Base-by-base conservation (phyloP, 2,329 filamentous ascomycete species). In the Calycina herbarum region DNA sequence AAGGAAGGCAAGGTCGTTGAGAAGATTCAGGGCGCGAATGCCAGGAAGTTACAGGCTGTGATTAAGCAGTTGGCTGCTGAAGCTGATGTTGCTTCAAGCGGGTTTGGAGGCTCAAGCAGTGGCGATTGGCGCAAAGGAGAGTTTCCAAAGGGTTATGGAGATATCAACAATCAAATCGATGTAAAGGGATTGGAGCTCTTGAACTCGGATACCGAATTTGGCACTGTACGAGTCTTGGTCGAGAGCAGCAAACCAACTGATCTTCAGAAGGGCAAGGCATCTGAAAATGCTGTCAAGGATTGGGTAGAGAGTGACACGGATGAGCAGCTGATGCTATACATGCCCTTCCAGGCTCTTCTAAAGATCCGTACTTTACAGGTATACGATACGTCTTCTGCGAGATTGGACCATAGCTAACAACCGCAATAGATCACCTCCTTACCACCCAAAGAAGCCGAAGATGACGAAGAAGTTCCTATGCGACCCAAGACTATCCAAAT, bases 301-400 rank as follows among this genome's bases (percentile, higher is more conserved):
- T 98, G 92, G 89, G 89, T 98, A 27, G 92, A 97, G 82, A 97
- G 93, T 78, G 94, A 97, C 76, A 96, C 94, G 42, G 95, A 99
- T 76, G 94, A 98, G 80, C 95, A 99, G 82, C 82, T 99, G 68
- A 91, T 98, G 85, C 85, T 99, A 58, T 98, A 89, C 79, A 84
- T 96, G 65, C 94, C 95, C 0, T 97, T 99, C 80, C 90, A 94
- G 77, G 87, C 90, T 38, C 92, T 88, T 59, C 77, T 97, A 70
- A 99, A 98, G 82, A 85, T 98, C 61, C 94, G 97, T 79, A 94
- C 93, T 11, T 80, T 90, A 38, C 87, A 89, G 81, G 86, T 86
- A 79, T 65, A 79, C 69, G 5, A 31, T 54, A n/a, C 13, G 33
- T 6, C 42, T 57, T 17, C 38, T 35, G 29, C 15, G 31, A 20